Evolutionary conservation across 352 stramenopile species (phyloP), one percentile per base, ranked within the genome.

Genomic region (Phytophthora chlamydospora): DNA sequence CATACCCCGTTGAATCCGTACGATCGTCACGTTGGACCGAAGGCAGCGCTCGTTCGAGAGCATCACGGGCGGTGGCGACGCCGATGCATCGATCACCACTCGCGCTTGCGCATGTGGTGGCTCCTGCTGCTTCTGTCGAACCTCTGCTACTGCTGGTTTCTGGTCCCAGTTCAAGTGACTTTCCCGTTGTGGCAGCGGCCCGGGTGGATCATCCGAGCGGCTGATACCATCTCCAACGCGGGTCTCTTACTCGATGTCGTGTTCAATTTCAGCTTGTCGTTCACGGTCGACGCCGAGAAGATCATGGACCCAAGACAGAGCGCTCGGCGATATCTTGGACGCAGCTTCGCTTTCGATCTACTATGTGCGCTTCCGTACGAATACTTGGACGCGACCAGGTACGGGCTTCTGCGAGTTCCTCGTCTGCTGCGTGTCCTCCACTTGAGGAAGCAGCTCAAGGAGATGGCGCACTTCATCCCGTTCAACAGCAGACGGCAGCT

Each of bases 181-280:
- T 91, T 91, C 31, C 76, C 73, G 2, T 36, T 85, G 7, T 74
- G 70, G 51, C 50, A 75, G 40, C 50, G 52, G 0, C 62, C 70
- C 0, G 62, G 62, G 13, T 76, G 76, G 69, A 61, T 67, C 14
- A 62, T 80, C 29, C 43, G 63, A 31, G n/a, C 51, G 0, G 0
- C 66, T 0, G 83, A 88, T 29, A 47, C 41, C 3, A 29, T 88
- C 12, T 75, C 62, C 0, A 75, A 89, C 49, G 3, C 62, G 4
- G 42, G 68, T 0, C 53, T 90, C 1, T 35, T 68, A 5, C 50
- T 70, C 6, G 79, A 89, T 34, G 51, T 90, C 4, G 62, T 86
- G n/a, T 21, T 88, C 5, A 90, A 88, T 48, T 75, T 88, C 21
- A 85, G 78, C 11, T 58, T 89, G 0, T 85, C 78, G 5, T 90